phyloP scores from a whole-genome alignment of 371 early-diverging fungal genomes.

The Lichtheimia corymbifera region DNA sequence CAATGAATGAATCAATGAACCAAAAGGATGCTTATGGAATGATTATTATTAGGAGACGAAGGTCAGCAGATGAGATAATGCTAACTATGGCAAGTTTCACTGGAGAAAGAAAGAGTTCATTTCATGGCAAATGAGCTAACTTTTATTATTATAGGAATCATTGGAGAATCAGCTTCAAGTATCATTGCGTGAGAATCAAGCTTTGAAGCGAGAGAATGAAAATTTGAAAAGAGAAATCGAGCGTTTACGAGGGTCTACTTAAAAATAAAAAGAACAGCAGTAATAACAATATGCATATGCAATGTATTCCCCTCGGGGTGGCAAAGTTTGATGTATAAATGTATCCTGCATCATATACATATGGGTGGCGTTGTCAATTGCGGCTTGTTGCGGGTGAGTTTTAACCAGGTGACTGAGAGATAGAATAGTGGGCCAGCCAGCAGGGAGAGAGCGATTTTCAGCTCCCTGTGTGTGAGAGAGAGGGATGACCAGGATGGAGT shows the following conservation, averaged over 20 bases:
- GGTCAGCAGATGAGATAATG: not conserved
- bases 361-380: too few relatives aligned
- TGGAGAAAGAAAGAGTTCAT: not conserved
- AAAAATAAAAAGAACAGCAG: too few relatives aligned
- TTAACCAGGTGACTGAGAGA: not conserved
- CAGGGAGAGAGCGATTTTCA: not conserved
- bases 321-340: too few relatives aligned
- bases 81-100: not conserved
- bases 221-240: slow-evolving; percentile 53
- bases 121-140: too few relatives aligned
- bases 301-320: too few relatives aligned
- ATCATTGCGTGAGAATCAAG: slow-evolving; percentile 49
- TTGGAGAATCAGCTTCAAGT: slow-evolving; percentile 49
- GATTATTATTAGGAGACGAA: not conserved
- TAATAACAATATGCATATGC: too few relatives aligned
- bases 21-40: not conserved
- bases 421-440: not conserved
- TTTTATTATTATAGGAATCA: slow-evolving; percentile 16
- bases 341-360: too few relatives aligned
- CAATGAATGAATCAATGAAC: too few relatives aligned
- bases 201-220: slow-evolving; percentile 57
- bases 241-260: slow-evolving; percentile 11
- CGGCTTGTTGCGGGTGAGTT: too few relatives aligned
- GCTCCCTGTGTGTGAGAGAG: too few relatives aligned
- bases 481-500: too few relatives aligned